Evolutionary conservation across 2,329 filamentous ascomycete genomes (phyloP), one percentile per base, ranked within the genome.

Genomic region (Aspergillus caelatus): DNA sequence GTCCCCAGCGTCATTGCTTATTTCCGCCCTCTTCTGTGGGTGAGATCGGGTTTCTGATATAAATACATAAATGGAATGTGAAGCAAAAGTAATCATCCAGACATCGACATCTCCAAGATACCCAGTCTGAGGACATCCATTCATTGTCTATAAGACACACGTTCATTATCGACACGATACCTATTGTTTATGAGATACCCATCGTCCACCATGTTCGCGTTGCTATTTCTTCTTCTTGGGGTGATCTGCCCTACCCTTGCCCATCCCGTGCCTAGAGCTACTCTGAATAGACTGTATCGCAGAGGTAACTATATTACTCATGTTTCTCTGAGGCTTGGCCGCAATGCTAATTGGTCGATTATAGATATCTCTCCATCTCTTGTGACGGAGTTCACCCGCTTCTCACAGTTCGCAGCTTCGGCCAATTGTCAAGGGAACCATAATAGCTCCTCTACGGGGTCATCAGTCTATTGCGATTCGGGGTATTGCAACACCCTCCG

Each of bases 391-490:
- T 46, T 62, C 43, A 46, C 30, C 23, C 60, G 54, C 14, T 36
- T 58, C 34, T 28, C 60, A 14, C 55, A 62, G 14, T 62, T 53
- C 26, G 36, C 55, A 3, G 53, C 46, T 28, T 46, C 60, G 12
- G 23, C 60, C 8, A 62, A 58, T 6, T 62, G 60, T 28, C 26
- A 21, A 21, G 46, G 46, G 32, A 62, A 62, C 60, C 60, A 62
- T 23, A 58, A 62, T 21, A 30, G 16, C 14, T 26, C 39, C 5
- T 61, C 59, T n/a, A 12, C 43, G 12, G 55, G 60, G 2, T 58
- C 55, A 8, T 11, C 60, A 3, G 56, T 62, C 6, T 62, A 62
- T 46, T 62, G 60, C n/a, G 55, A 62, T 26, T 10, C 34, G 12
- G 55, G 55, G 26, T 11, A 34, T n/a, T 62, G 60, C 30, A 19